These are phyloP conservation scores for Daedaleopsis nitida DNA, from an alignment of 768 basidiomycete species.

Conservation along the genomic window DNA sequence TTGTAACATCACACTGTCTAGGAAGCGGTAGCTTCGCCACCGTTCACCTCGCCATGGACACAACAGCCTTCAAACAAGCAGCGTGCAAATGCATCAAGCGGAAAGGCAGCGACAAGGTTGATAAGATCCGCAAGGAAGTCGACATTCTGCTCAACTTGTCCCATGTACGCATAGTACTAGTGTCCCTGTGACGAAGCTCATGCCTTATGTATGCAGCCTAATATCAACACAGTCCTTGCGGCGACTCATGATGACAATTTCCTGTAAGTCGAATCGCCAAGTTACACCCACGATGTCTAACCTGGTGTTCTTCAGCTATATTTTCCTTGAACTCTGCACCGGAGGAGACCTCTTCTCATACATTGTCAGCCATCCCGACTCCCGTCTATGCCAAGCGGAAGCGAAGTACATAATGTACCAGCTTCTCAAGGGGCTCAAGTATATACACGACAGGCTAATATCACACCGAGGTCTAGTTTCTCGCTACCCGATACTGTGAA, in stretches of 20 bases:
- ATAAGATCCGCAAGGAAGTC: slow-evolving; percentile 76
- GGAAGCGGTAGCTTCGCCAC: slow-evolving; percentile 83
- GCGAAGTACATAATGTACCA: slow-evolving; percentile 86
- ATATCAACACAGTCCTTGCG: slow-evolving; percentile 78
- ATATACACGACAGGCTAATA: slow-evolving; percentile 70
- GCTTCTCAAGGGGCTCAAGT: slow-evolving; percentile 66
- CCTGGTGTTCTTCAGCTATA: slow-evolving; percentile 49
- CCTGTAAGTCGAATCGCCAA: slow-evolving; percentile 17
- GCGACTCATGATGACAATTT: slow-evolving; percentile 41
- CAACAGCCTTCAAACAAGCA: slow-evolving; percentile 63
- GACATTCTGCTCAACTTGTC: slow-evolving; percentile 68
- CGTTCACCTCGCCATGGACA: slow-evolving; percentile 77
- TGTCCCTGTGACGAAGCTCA: neutral
- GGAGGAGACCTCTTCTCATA: slow-evolving; percentile 90
- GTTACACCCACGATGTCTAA: neutral
- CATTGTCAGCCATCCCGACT: slow-evolving; percentile 61
- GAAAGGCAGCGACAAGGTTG: slow-evolving; percentile 58
- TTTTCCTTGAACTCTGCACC: slow-evolving; percentile 84
- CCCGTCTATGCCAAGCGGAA: slow-evolving; percentile 73
- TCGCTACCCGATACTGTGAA: neutral
- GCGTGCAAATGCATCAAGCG: slow-evolving; percentile 82
- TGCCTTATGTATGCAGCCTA: slow-evolving; percentile 52
- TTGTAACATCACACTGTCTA: slow-evolving; percentile 77
- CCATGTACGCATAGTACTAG: slow-evolving; percentile 53
- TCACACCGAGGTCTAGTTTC: slow-evolving; percentile 70